Conservation (phyloP, 306 rosid genomes). For the Cucurbita moschata region DNA sequence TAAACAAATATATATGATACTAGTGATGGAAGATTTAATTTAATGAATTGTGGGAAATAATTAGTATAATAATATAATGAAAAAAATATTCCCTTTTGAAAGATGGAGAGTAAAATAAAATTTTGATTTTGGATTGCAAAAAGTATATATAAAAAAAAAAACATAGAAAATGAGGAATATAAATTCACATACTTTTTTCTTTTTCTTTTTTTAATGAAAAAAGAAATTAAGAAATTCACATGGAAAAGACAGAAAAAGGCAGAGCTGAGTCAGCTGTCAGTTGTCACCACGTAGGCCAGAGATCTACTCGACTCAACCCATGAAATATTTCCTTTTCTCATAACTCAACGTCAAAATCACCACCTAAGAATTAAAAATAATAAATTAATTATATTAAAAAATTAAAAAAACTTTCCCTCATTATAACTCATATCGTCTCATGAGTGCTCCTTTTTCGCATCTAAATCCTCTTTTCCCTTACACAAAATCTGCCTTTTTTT, state of each 20-base stretch:
- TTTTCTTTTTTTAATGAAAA: neutral
- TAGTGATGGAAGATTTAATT: too few species aligned
- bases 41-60: too few species aligned
- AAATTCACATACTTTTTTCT: neutral
- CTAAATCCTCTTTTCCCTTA: neutral
- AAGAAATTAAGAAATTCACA: neutral
- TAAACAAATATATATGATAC: too few species aligned
- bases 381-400: neutral
- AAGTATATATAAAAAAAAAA: neutral
- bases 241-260: conserved; percentile 18
- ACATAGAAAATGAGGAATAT: neutral
- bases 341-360: conserved; percentile 38
- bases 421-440: conserved; percentile 7
- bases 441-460: neutral
- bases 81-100: too few species aligned
- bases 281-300: conserved; percentile 16
- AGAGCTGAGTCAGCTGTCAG: conserved; percentile 14
- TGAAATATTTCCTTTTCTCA: neutral
- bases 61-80: too few species aligned
- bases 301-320: conserved; percentile 13
- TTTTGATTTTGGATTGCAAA: too few species aligned
- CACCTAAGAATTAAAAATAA: conserved; percentile 7
- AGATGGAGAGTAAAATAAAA: too few species aligned
- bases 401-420: neutral
- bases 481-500: neutral